A percentile compares a stretch with the other conserved stretches of the same genome.
Evolutionary conservation across 2,329 filamentous ascomycete genomes (phyloP).

Genomic region (Scorias spongiosa): DNA sequence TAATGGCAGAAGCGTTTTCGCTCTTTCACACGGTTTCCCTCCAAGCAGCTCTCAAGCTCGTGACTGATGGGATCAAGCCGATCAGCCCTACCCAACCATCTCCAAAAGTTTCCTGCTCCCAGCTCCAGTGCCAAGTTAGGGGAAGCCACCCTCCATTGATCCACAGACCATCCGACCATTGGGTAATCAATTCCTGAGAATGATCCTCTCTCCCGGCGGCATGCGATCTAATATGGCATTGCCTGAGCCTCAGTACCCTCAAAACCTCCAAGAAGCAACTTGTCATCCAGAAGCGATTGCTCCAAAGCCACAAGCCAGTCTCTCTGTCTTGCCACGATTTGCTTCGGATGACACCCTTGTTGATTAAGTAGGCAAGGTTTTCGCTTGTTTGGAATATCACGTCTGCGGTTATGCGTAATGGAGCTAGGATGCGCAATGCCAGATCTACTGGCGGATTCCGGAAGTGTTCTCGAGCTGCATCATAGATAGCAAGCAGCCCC

Average conservation of each 20-base stretch:
- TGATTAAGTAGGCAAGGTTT: slow-evolving; percentile 64
- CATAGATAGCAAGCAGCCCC: slow-evolving; percentile 59
- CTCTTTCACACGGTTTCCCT: slow-evolving; percentile 16
- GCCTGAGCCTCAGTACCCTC: slow-evolving; percentile 36
- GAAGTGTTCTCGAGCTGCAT: slow-evolving; percentile 40
- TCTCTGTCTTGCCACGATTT: slow-evolving; percentile 29
- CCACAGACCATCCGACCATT: slow-evolving; percentile 51
- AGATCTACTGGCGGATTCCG: slow-evolving; percentile 25
- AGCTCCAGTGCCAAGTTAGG: slow-evolving; percentile 70
- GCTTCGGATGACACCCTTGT: slow-evolving; percentile 50
- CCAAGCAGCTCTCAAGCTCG: slow-evolving; percentile 32
- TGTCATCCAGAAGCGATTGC: slow-evolving; percentile 63
- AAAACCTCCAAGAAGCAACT: slow-evolving; percentile 66
- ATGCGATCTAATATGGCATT: slow-evolving; percentile 11
- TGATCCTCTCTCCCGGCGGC: too few relatives aligned
- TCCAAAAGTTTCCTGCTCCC: slow-evolving; percentile 43
- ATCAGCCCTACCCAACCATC: slow-evolving; percentile 43
- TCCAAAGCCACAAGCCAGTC: slow-evolving; percentile 51
- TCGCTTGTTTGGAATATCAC: slow-evolving; percentile 64
- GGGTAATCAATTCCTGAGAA: slow-evolving; percentile 8
- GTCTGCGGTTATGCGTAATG: slow-evolving; percentile 53
- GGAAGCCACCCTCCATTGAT: slow-evolving; percentile 66
- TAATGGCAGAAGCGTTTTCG: background rate
- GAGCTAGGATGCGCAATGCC: slow-evolving; percentile 39
- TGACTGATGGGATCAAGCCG: slow-evolving; percentile 36